Base-by-base conservation (phyloP, 2,329 filamentous ascomycete species). In the Madurella fahalii region DNA sequence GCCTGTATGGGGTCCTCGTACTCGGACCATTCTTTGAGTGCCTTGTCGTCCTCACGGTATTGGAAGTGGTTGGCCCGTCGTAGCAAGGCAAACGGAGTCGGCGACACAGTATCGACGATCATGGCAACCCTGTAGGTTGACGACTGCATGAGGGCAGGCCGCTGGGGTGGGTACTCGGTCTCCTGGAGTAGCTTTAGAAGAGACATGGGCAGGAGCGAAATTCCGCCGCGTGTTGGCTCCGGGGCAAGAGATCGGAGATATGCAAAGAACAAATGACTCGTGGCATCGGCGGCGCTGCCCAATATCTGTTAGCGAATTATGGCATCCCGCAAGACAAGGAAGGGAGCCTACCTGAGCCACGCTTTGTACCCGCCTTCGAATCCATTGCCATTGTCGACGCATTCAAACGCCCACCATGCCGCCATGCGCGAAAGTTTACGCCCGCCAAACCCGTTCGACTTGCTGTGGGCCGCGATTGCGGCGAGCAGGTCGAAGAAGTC, bases 341-440 rank as follows among this genome's bases (percentile, higher is more conserved):
- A 8, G 18, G n/a, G 18, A 20, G 50, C 52, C 71, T 75, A 92
- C 87, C 77, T 85, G 63, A 86, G 77, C 92, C 94, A 99, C 43
- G 84, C 83, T 67, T 88, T 89, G 72, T 99, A 99, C 52, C 93
- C 92, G 40, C 90, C 90, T 63, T 97, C 94, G 64, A 99, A 99
- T 15, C 94, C 94, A 68, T 88, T 93, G 41, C 88, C 89, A 7
- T 85, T 85, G 68, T 97, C 92, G 45, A 79, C 82, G 62, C 95
- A 90, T 66, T 96, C 93, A 69, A 99, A 99, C 1, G 93, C 91
- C 94, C 94, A 99, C 94, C 94, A 99, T 44, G 92, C 91, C 40
- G 93, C 94, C 80, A 95, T 90, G 62, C 94, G 84, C 9, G 94
- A 97, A 52, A 99, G 80, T 71, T 97, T 97, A 60, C 92, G 85